These are phyloP conservation scores for Phytomonas francai DNA, from an alignment of 208 protist genomes.

Conservation along the genomic window DNA sequence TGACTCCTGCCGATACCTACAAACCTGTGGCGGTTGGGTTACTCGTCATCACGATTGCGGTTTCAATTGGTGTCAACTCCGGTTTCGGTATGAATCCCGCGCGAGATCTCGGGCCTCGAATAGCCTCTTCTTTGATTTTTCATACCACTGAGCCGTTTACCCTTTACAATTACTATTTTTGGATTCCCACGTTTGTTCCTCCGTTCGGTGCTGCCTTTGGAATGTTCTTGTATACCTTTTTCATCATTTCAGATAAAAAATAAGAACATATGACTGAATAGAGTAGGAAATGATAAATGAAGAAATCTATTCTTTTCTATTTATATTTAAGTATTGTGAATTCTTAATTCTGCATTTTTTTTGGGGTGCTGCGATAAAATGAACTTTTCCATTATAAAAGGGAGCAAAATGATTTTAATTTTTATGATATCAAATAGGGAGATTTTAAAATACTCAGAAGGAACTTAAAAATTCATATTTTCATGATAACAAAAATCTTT, in stretches of 20 bases:
- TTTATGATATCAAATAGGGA: too few species aligned
- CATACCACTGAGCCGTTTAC: slow-evolving; percentile 23
- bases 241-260: slow-evolving; percentile 19
- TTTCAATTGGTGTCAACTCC: slow-evolving; percentile 28
- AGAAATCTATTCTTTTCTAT: background rate
- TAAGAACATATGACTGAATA: background rate
- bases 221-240: slow-evolving; percentile 32
- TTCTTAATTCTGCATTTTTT: too few species aligned
- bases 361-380: too few species aligned
- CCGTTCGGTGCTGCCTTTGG: slow-evolving; percentile 26
- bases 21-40: slow-evolving; percentile 37
- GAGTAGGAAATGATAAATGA: background rate
- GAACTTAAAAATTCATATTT: too few species aligned
- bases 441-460: too few species aligned
- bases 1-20: slow-evolving; percentile 26
- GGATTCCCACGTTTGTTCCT: slow-evolving; percentile 25
- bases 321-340: background rate
- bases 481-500: too few species aligned
- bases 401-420: too few species aligned
- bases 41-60: slow-evolving; percentile 32
- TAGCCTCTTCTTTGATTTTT: slow-evolving; percentile 32
- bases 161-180: slow-evolving; percentile 35
- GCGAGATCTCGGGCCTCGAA: slow-evolving; percentile 35
- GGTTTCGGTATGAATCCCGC: slow-evolving; percentile 44
- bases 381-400: too few species aligned